Evolutionary conservation across 2,329 filamentous ascomycete genomes (phyloP).

Genomic region (Westerdykella ornata): DNA sequence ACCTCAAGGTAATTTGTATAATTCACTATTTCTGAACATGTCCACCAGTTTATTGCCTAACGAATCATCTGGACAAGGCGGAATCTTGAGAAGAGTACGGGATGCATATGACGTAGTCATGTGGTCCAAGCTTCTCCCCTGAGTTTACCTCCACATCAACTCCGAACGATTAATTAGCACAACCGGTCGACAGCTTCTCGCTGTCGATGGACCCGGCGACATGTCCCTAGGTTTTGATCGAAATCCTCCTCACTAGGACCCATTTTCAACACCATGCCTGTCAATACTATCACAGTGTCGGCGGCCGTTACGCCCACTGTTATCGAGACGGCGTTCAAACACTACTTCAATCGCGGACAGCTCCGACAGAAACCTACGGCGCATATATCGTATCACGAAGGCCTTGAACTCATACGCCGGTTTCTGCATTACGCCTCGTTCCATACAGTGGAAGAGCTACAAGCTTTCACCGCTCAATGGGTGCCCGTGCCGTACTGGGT

Average conservation of each 20-base stretch:
- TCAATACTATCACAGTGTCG: conserved; percentile 75
- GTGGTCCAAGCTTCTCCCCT: not conserved
- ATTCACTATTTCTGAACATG: too few relatives aligned
- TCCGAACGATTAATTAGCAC: too few relatives aligned
- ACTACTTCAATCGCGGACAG: conserved; percentile 79
- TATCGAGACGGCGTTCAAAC: conserved; percentile 76
- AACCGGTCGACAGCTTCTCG: not conserved
- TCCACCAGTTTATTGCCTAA: too few relatives aligned
- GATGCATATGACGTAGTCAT: not conserved
- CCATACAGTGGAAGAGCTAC: conserved; percentile 87
- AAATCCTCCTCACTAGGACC: too few relatives aligned
- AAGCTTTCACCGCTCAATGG: conserved; percentile 86
- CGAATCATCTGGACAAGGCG: too few relatives aligned
- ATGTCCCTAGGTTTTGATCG: too few relatives aligned
- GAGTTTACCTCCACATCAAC: not conserved
- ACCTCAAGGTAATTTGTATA: too few relatives aligned
- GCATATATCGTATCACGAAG: conserved; percentile 91
- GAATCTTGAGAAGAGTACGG: too few relatives aligned
- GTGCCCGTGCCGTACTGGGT: conserved; percentile 88
- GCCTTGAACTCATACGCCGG: conserved; percentile 74
- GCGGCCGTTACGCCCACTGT: conserved; percentile 83
- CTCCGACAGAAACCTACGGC: conserved; percentile 74
- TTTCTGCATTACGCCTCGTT: conserved; percentile 81
- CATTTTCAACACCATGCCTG: conserved; percentile 43
- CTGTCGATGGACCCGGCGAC: not conserved